Conservation (phyloP, 495 filamentous ascomycete species). For the Penicillium paradoxum region DNA sequence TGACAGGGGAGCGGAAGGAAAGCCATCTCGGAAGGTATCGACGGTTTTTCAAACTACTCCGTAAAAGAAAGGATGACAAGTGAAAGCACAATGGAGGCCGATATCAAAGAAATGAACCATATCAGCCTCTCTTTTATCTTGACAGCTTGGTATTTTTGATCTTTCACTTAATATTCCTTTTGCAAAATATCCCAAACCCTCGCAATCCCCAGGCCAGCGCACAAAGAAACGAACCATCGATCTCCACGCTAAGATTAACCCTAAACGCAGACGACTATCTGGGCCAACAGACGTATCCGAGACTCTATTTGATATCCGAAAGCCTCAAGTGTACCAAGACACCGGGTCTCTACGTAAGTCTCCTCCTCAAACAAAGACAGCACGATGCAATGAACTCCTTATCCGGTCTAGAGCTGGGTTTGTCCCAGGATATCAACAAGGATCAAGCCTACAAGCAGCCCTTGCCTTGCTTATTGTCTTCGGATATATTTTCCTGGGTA, state of each 20-base stretch:
- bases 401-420: neutral
- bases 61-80: too few species aligned
- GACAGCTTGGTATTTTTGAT: neutral
- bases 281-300: neutral
- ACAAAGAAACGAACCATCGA: neutral
- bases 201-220: neutral
- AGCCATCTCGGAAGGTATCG: neutral
- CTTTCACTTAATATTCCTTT: too few species aligned
- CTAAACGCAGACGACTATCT: too few species aligned
- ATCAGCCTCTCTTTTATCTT: neutral
- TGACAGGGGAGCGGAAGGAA: neutral
- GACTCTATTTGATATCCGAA: neutral
- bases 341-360: neutral
- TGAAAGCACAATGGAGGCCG: too few species aligned
- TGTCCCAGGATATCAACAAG: neutral
- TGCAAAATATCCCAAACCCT: neutral
- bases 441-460: too few species aligned
- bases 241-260: neutral
- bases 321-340: too few species aligned
- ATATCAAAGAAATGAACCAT: too few species aligned
- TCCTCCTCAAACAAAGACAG: neutral
- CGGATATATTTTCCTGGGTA: too few species aligned
- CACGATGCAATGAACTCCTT: neutral
- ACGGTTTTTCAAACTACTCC: too few species aligned
- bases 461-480: too few species aligned